phyloP scores from a whole-genome alignment of 2,329 filamentous ascomycete species.

The Fusarium sp. region DNA sequence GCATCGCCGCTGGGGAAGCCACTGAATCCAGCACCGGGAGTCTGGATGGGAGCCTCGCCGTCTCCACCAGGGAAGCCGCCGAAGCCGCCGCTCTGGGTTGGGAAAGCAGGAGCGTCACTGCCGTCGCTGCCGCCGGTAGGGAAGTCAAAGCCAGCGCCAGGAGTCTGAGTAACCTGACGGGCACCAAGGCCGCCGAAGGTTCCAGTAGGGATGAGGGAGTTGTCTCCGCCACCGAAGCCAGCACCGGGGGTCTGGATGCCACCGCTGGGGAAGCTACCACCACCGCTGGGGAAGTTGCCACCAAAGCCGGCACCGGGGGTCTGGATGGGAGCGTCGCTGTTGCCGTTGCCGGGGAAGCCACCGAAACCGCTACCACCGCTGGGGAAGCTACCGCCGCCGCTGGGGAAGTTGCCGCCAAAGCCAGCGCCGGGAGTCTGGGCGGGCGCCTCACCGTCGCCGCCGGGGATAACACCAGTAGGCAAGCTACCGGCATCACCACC shows the following conservation, averaged over 20 bases:
- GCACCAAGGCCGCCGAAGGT: neutral
- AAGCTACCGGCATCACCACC: neutral
- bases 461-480: neutral
- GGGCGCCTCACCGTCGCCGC: neutral
- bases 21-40: slow-evolving; percentile 5
- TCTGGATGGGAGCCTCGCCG: neutral
- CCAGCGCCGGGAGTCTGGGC: slow-evolving; percentile 8
- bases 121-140: neutral
- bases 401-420: slow-evolving; percentile 5
- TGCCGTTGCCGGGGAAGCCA: slow-evolving; percentile 1
- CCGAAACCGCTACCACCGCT: neutral
- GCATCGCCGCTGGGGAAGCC: neutral
- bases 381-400: neutral
- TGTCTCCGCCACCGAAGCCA: neutral
- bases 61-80: slow-evolving; percentile 1
- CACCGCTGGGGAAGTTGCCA: neutral
- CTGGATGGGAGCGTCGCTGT: neutral
- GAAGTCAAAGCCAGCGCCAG: slow-evolving; percentile 5
- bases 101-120: neutral
- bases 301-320: slow-evolving; percentile 10
- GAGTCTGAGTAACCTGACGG: slow-evolving; percentile 1
- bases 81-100: neutral
- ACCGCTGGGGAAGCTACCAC: neutral
- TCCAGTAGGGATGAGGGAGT: neutral
- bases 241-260: slow-evolving; percentile 8